Base-by-base conservation (phyloP, 2,329 filamentous ascomycete species). In the Neurospora crassa region DNA sequence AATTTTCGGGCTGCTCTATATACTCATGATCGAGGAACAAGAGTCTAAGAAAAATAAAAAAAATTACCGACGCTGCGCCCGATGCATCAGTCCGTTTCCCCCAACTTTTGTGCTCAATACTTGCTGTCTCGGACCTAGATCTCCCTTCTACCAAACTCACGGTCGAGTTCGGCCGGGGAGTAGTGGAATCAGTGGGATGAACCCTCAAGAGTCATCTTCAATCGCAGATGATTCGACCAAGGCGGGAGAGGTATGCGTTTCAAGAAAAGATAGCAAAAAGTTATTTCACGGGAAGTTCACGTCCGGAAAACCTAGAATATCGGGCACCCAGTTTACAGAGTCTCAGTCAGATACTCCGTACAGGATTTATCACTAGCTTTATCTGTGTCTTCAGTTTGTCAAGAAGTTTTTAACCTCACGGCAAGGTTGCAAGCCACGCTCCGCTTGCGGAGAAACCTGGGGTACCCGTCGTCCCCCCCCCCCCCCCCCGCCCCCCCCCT, bases 1-100 rank as follows among this genome's bases (percentile, higher is more conserved):
- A 47, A 41, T 71, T 53, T 71, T 20, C 53, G 71, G 68, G n/a
- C 41, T 70, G 40, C 53, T 34, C 24, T 63, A 34, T 34, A 34
- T 18, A 14, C 53, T 18, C 29, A 63, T 34, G 53, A 29, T 59
- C 24, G 47, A 59, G 47, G 47, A 63, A 63, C 53, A 34, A 37
- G 18, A 18, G 53, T 63, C 16, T 11, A 34, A 63, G 29, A 29
- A 24, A 29, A 37, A n/a, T n/a, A 24, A 37, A 37, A 1, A 5
- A 63, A 18, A 37, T 34, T n/a, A 63, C 53, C 16, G 16, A 63
- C 53, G 29, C 24, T 63, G 53, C 53, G 24, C 29, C 29, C 14
- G 29, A 18, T 29, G 24, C 8, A 63, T 29, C 24, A 63, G 53
- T 63, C 53, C 24, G 29, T 34, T 63, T 18, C 24, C 10, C 29